Conservation (phyloP, 1,139 yeast species). For the Petasospora fabianii region DNA sequence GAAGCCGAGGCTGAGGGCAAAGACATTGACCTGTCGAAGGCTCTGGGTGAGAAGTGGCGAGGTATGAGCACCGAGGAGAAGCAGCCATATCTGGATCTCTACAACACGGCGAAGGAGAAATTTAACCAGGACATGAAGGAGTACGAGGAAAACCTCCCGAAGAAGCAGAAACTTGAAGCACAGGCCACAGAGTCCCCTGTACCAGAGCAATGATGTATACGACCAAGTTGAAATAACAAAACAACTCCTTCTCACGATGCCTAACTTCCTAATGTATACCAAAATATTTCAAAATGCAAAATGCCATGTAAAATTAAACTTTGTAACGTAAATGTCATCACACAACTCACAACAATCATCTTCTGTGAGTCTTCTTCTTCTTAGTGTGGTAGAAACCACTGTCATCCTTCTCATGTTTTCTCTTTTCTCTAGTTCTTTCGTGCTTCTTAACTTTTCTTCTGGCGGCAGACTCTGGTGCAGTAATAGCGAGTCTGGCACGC, state of each 20-base stretch:
- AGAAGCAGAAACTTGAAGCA: conserved; percentile 9
- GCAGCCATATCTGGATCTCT: conserved; percentile 70
- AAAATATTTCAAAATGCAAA: too few relatives aligned
- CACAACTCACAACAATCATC: conserved; percentile 3
- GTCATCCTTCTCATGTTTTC: conserved; percentile 70
- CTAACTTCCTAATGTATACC: too few relatives aligned
- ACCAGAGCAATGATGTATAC: conserved; percentile 1
- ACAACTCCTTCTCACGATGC: too few relatives aligned
- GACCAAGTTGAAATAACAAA: too few relatives aligned
- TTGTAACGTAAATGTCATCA: neutral
- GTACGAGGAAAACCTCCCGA: conserved; percentile 35
- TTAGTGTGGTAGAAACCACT: conserved; percentile 72
- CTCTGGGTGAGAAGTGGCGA: conserved; percentile 87
- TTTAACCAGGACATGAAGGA: conserved; percentile 71
- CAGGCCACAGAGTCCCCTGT: conserved; percentile 8
- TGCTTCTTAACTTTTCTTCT: conserved; percentile 74
- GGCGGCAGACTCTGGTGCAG: conserved; percentile 80
- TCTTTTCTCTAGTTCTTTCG: conserved; percentile 67
- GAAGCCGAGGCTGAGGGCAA: conserved; percentile 49
- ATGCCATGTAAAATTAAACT: too few relatives aligned
- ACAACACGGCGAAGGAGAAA: conserved; percentile 75
- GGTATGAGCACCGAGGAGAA: conserved; percentile 64
- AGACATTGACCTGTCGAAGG: conserved; percentile 63
- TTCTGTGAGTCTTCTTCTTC: conserved; percentile 40
- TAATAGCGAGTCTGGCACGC: conserved; percentile 71